A percentile compares a stretch with the other conserved stretches of the same genome.
Conservation (phyloP, 306 rosid genomes). For the Lathyrus oleraceus region DNA sequence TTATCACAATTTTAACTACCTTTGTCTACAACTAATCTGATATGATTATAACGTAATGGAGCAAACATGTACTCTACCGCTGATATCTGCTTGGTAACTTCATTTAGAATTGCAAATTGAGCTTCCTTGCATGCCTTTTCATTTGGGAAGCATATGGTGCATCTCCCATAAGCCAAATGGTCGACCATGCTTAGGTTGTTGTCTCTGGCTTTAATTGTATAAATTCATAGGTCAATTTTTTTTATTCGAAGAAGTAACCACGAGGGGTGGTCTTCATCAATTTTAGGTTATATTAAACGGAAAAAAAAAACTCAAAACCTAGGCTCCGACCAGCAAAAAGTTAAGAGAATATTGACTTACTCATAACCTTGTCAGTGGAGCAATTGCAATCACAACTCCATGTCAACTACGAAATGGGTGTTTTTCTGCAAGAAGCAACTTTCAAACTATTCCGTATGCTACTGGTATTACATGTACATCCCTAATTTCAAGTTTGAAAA, state of each 20-base stretch:
- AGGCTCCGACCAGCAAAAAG: slow-evolving; percentile 20
- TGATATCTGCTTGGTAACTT: slow-evolving; percentile 70
- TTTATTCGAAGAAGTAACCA: slow-evolving; percentile 81
- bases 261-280: slow-evolving; percentile 63
- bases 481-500: slow-evolving; percentile 79
- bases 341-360: slow-evolving; percentile 50
- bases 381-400: slow-evolving; percentile 81
- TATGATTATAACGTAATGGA: slow-evolving; percentile 57
- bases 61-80: slow-evolving; percentile 54
- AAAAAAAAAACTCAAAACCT: slow-evolving; percentile 3
- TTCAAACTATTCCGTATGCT: slow-evolving; percentile 54
- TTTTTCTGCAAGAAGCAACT: slow-evolving; percentile 74
- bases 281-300: slow-evolving; percentile 60
- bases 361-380: slow-evolving; percentile 73
- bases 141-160: slow-evolving; percentile 75
- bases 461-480: slow-evolving; percentile 65
- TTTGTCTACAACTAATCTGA: slow-evolving; percentile 39
- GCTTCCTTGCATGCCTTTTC: slow-evolving; percentile 70
- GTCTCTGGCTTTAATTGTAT: slow-evolving; percentile 42
- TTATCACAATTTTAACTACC: slow-evolving; percentile 36
- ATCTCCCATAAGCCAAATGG: slow-evolving; percentile 65
- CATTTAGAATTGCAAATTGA: slow-evolving; percentile 49
- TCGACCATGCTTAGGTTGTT: slow-evolving; percentile 38
- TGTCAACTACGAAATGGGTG: slow-evolving; percentile 82
- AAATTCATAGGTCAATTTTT: slow-evolving; percentile 57